These are phyloP conservation scores for Fistulinella cinereoalba DNA, from an alignment of 1,284 basidiomycete genomes.

Conservation along the genomic window DNA sequence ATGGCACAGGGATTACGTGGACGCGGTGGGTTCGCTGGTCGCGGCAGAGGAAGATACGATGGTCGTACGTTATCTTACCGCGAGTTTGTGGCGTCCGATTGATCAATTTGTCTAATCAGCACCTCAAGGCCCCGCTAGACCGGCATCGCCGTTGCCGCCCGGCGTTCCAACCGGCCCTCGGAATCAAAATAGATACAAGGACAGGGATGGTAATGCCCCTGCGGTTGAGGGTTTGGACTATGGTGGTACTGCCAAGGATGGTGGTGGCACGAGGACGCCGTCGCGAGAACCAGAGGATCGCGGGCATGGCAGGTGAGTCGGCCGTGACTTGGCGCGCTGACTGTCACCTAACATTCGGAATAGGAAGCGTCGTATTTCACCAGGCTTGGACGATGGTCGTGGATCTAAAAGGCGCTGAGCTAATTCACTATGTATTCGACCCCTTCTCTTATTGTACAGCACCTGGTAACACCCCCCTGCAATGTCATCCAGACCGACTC, in stretches of 20 bases:
- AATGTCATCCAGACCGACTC: constrained; percentile 1
- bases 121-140: constrained; percentile 57
- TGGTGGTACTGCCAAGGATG: constrained; percentile 53
- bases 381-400: constrained; percentile 56
- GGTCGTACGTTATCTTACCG: constrained; percentile 35
- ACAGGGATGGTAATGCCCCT: constrained; percentile 74
- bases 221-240: constrained; percentile 84
- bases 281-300: constrained; percentile 61
- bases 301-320: constrained; percentile 43
- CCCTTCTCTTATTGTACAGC: constrained; percentile 24
- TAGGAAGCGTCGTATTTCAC: constrained; percentile 61
- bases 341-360: constrained; percentile 9
- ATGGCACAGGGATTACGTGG: constrained; percentile 40
- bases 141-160: constrained; percentile 77
- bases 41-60: constrained; percentile 48
- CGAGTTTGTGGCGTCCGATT: constrained; percentile 1
- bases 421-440: constrained; percentile 30
- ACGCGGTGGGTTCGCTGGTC: constrained; percentile 45
- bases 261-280: constrained; percentile 44
- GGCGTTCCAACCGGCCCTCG: constrained; percentile 81
- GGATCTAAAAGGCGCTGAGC: constrained; percentile 61
- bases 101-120: constrained; percentile 27
- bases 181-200: constrained; percentile 85
- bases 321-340: background rate
- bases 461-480: constrained; percentile 10